phyloP scores from a whole-genome alignment of 2,329 filamentous ascomycete genomes.

The Laburnicola sp. region DNA sequence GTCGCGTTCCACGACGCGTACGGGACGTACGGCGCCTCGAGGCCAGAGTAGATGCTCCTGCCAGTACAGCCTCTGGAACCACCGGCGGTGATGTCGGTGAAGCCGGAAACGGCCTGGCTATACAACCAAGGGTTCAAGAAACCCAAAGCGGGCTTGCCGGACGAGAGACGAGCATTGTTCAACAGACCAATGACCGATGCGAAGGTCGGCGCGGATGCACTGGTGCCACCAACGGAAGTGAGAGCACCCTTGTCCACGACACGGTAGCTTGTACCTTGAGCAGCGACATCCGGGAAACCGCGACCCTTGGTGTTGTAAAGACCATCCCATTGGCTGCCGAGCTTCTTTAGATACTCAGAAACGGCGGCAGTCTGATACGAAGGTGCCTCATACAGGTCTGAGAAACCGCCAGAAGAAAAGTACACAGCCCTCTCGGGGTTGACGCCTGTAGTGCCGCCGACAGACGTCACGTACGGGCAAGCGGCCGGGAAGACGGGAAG shows the following conservation, averaged over 20 bases:
- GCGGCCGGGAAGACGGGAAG: constrained; percentile 65
- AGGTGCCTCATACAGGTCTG: constrained; percentile 53
- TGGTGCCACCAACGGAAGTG: constrained; percentile 47
- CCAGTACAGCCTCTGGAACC: constrained; percentile 44
- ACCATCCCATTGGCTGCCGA: constrained; percentile 49
- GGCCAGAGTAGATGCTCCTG: constrained; percentile 27
- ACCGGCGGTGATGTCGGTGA: constrained; percentile 52
- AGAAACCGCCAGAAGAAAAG: constrained; percentile 56
- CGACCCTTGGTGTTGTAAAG: constrained; percentile 59
- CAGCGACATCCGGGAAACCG: constrained; percentile 65
- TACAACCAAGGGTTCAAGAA: constrained; percentile 62
- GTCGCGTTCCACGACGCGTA: constrained; percentile 37
- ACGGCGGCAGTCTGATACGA: constrained; percentile 53
- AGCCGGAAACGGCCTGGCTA: constrained; percentile 52
- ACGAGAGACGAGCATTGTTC: constrained; percentile 61
- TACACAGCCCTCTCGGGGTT: constrained; percentile 48
- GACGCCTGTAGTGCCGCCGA: constrained; percentile 62
- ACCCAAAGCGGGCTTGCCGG: constrained; percentile 56
- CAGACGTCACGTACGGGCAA: constrained; percentile 69
- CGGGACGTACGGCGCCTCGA: constrained; percentile 38
- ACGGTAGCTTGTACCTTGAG: constrained; percentile 51
- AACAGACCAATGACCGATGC: constrained; percentile 62
- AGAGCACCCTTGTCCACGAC: constrained; percentile 48
- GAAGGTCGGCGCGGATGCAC: constrained; percentile 61
- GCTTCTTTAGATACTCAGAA: constrained; percentile 48